These are phyloP conservation scores for Tillandsia leiboldiana DNA, from an alignment of 176 grass and related monocot species.

Conservation along the genomic window DNA sequence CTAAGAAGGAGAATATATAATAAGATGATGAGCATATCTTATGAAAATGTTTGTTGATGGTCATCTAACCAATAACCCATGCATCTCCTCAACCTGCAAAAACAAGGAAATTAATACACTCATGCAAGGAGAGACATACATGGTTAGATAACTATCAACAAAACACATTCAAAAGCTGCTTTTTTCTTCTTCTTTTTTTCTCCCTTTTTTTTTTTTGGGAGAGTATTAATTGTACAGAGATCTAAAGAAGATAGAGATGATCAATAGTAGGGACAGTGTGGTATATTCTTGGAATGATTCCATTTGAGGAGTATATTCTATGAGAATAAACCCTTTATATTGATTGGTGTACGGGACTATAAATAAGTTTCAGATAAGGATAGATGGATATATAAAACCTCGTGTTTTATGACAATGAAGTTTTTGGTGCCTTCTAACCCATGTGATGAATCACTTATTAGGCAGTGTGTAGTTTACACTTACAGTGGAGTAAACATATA, in stretches of 20 bases:
- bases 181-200: background rate
- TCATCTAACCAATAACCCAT: slow-evolving; percentile 15
- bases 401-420: background rate
- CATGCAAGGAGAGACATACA: background rate
- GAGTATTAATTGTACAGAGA: background rate
- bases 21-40: slow-evolving; percentile 10
- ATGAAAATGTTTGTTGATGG: slow-evolving; percentile 24
- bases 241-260: background rate
- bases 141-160: slow-evolving; percentile 53
- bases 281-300: slow-evolving; percentile 21
- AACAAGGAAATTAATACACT: background rate
- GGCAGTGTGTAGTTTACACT: background rate
- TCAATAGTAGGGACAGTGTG: background rate
- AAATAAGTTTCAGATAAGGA: background rate
- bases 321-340: slow-evolving; percentile 12
- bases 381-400: background rate
- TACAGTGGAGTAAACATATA: background rate
- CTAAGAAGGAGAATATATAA: background rate
- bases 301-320: slow-evolving; percentile 10
- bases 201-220: background rate
- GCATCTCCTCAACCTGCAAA: background rate
- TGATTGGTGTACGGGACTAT: background rate
- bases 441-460: background rate
- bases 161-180: slow-evolving; percentile 39
- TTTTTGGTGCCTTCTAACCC: background rate